Conservation (phyloP, 2,329 filamentous ascomycete genomes). For the Aspergillus oerlinghausenensis region DNA sequence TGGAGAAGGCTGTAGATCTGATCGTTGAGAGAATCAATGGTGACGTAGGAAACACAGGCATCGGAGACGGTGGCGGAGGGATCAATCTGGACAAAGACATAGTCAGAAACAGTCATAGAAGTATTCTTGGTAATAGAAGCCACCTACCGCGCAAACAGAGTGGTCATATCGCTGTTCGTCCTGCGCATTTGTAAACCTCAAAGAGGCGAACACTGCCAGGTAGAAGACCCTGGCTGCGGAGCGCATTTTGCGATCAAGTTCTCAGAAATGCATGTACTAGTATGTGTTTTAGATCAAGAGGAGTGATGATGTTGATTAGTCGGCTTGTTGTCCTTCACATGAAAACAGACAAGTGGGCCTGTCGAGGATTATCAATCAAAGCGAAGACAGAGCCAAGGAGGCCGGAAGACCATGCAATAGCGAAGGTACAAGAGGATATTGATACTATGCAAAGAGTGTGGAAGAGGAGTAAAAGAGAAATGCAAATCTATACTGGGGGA, state of each 20-base stretch:
- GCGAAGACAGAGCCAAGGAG: background rate
- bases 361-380: slow-evolving; percentile 4
- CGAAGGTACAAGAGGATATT: background rate
- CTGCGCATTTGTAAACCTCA: slow-evolving; percentile 47
- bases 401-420: background rate
- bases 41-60: slow-evolving; percentile 88
- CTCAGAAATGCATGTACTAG: background rate
- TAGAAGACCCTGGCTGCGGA: slow-evolving; percentile 55
- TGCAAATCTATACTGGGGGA: background rate
- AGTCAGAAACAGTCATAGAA: slow-evolving; percentile 16
- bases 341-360: slow-evolving; percentile 10
- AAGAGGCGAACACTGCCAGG: slow-evolving; percentile 58
- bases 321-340: slow-evolving; percentile 7
- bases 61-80: slow-evolving; percentile 86
- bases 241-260: slow-evolving; percentile 41
- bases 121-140: background rate
- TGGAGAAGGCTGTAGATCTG: slow-evolving; percentile 71
- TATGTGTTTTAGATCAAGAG: background rate
- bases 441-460: background rate
- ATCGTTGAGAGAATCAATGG: slow-evolving; percentile 78
- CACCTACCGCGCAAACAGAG: slow-evolving; percentile 55
- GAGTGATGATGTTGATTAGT: background rate
- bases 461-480: slow-evolving; percentile 1
- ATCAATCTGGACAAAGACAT: slow-evolving; percentile 61
- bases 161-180: slow-evolving; percentile 28